Base-by-base conservation (phyloP, 768 basidiomycete genomes). In the Leucocoprinus leucothites region DNA sequence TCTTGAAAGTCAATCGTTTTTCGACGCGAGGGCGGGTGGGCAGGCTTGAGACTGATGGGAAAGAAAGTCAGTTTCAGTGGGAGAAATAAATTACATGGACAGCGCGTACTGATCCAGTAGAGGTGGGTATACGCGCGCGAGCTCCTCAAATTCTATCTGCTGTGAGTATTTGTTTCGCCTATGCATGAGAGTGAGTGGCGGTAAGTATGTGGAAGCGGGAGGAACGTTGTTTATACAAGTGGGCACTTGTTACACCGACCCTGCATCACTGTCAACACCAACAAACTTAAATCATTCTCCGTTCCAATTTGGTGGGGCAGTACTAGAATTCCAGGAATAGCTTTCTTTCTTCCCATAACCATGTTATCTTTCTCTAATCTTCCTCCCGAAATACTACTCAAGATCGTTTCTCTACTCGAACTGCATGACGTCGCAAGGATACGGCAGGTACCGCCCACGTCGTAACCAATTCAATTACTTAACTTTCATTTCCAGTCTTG, bases 1-100 rank as follows among this genome's bases (percentile, higher is more conserved):
- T 89, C 75, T 62, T 85, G 81, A 65, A 94, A 98, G 66, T 97
- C 82, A 55, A 97, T 86, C 0, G 77, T 78, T 48, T 55, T 55
- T 38, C 53, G 28, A 28, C 35, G 53, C 24, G 53, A 55, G 19
- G 53, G 38, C 24, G 46, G 53, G 19, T 55, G 25, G 21, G 25
- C 13, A 22, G 53, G 22, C 11, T 43, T 48, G 47, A 56, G 47
- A 43, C 54, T 56, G 46, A 43, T 56, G 40, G 24, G 35, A 28
- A 25, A 48, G 18, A 48, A 18, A 2, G 14, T 43, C 9, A 43
- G 43, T 2, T 34, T 22, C 7, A 22, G 16, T 21, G 13, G 14
- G 28, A 21, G 19, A 21, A 31, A 31, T 14, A 22, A 8, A 13
- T 18, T 7, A 31, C 24, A 13, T 5, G 11, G 31, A 41, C 2